These are phyloP conservation scores for Meripilus lineatus DNA, from an alignment of 1,284 basidiomycete species.

Conservation along the genomic window DNA sequence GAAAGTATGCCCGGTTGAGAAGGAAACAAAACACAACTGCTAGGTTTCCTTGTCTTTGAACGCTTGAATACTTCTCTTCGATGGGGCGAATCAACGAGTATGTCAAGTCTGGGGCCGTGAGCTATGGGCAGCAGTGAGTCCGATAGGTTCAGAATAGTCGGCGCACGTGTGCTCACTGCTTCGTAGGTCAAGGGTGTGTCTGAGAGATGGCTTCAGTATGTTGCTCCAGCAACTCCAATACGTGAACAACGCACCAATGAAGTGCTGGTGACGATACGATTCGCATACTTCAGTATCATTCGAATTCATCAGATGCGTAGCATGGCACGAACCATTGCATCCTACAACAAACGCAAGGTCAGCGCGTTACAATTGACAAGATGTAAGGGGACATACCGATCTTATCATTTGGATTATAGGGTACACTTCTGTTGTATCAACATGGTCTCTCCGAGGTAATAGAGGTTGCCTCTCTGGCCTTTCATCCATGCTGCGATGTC, in stretches of 20 bases:
- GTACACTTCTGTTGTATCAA: constrained; percentile 57
- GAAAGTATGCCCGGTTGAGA: constrained; percentile 84
- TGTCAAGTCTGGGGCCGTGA: constrained; percentile 78
- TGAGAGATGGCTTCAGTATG: constrained; percentile 23
- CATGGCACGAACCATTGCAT: constrained; percentile 43
- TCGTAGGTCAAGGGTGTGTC: constrained; percentile 77
- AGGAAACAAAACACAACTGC: constrained; percentile 86
- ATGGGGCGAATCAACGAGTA: constrained; percentile 81
- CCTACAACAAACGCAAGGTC: constrained; percentile 34
- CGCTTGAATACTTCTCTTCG: constrained; percentile 63
- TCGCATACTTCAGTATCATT: neutral
- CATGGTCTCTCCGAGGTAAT: constrained; percentile 36
- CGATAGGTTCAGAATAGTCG: neutral
- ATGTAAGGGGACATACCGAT: constrained; percentile 34
- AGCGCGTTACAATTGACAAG: constrained; percentile 2
- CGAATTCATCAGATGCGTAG: constrained; percentile 3
- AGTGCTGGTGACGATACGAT: constrained; percentile 37
- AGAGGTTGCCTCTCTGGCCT: constrained; percentile 30
- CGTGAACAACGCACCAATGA: constrained; percentile 44
- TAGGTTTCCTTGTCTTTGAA: constrained; percentile 64
- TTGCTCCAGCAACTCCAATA: neutral
- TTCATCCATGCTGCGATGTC: constrained; percentile 27
- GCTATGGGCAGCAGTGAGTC: constrained; percentile 34
- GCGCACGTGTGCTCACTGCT: constrained; percentile 38
- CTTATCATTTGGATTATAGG: constrained; percentile 71